These are phyloP conservation scores for Penicillium sp. DNA, from an alignment of 2,329 filamentous ascomycete genomes.

Conservation along the genomic window DNA sequence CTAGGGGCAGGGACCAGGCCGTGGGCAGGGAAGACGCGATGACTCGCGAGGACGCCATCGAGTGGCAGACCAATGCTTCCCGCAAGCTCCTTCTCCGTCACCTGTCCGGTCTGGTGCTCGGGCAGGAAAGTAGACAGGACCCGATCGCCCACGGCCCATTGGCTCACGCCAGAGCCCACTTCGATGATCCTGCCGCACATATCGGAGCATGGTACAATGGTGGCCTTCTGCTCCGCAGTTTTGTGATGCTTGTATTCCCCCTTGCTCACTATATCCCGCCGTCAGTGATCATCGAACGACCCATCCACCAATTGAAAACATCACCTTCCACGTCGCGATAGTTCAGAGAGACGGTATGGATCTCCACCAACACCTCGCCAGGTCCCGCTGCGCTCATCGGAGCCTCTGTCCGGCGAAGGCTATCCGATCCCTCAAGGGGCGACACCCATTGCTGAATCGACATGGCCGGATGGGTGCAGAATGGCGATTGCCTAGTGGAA, in stretches of 20 bases:
- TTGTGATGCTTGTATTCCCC: constrained; percentile 67
- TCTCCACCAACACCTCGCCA: constrained; percentile 54
- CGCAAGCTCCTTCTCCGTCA: constrained; percentile 55
- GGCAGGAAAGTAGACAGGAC: constrained; percentile 62
- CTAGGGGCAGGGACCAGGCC: constrained; percentile 42
- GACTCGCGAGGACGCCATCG: constrained; percentile 45
- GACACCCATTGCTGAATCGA: constrained; percentile 53
- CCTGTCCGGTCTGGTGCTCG: constrained; percentile 57
- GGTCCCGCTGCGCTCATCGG: constrained; percentile 50
- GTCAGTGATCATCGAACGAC: too few species aligned
- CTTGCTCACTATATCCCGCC: constrained; percentile 53
- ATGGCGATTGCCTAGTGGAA: too few species aligned
- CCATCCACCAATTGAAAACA: neutral
- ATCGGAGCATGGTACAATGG: constrained; percentile 65
- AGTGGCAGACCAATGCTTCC: constrained; percentile 61
- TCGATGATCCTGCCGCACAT: constrained; percentile 63
- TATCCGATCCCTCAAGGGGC: constrained; percentile 55
- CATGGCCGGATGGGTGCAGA: constrained; percentile 7
- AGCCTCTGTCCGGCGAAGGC: constrained; percentile 47
- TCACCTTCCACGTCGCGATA: constrained; percentile 50
- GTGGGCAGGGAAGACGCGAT: constrained; percentile 43
- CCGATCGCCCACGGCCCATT: constrained; percentile 59
- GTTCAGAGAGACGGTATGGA: constrained; percentile 54
- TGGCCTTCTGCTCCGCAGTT: constrained; percentile 42
- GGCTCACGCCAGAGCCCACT: constrained; percentile 47